Evolutionary conservation across 2,329 filamentous ascomycete genomes (phyloP), one percentile per base, ranked within the genome.

Genomic region (Hypoxylon sp.): DNA sequence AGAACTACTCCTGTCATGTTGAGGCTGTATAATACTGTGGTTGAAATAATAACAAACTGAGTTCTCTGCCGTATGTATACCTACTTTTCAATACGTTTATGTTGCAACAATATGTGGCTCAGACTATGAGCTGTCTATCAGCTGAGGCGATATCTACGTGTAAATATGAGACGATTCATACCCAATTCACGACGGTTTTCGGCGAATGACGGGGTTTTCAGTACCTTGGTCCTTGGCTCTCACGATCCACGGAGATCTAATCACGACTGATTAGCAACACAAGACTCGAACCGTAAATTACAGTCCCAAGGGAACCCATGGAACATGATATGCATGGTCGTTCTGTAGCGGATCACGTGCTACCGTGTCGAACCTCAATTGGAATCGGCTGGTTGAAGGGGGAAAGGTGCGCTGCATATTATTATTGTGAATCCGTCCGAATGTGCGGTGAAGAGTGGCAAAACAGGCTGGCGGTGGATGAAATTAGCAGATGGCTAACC

Each of bases 381-480:
- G 30, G 37, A 42, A 36, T 36, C 19, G 13, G 37, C 17, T 34
- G 37, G 41, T 21, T 34, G 16, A 29, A 34, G 32, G 36, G 9
- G 23, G 21, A 17, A 31, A 13, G 17, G 19, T 15, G 17, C 16
- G 41, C 25, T 47, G 37, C 31, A 32, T 43, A 43, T 32, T 29
- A n/a, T 20, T 17, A 19, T n/a, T 11, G 31, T 16, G 29, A 36
- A 17, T 41, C 16, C 38, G 40, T n/a, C 20, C 16, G 34, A 46
- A 52, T 45, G 35, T 51, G 46, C 52, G 49, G 56, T 59, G 49
- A 57, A 46, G 20, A 25, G 56, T 57, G 56, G 56, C 53, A 51
- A 59, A 51, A 56, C n/a, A n/a, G n/a, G n/a, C n/a, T n/a, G n/a
- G n/a, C n/a, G n/a, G n/a, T n/a, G n/a, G n/a, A n/a, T n/a, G n/a